phyloP scores from a whole-genome alignment of 768 basidiomycete species.

The Lactarius psammicola region DNA sequence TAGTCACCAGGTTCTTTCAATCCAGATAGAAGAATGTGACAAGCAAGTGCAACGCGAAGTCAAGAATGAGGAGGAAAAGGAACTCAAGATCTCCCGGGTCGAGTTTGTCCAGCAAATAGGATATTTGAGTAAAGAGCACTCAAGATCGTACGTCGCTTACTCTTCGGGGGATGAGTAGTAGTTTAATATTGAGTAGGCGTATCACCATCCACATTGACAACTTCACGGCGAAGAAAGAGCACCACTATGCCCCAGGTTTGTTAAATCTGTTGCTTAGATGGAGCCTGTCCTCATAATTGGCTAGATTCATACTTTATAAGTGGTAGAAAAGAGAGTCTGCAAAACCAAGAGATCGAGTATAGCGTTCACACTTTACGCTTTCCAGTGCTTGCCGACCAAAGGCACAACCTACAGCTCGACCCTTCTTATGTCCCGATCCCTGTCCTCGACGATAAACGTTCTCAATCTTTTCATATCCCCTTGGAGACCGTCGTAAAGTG shows the following conservation, averaged over 20 bases:
- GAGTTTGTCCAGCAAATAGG: slow-evolving; percentile 13
- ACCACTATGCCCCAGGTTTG: slow-evolving; percentile 9
- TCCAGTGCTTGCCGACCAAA: slow-evolving; percentile 15
- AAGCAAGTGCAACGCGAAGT: slow-evolving; percentile 14
- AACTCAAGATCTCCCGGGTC: not conserved
- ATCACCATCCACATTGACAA: slow-evolving; percentile 5
- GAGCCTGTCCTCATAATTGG: not conserved
- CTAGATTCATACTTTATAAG: slow-evolving; percentile 18
- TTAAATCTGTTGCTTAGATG: not conserved
- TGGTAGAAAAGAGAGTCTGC: slow-evolving; percentile 12
- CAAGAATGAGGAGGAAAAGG: not conserved
- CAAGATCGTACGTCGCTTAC: slow-evolving; percentile 8
- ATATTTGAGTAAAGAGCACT: slow-evolving; percentile 8
- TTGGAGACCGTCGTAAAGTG: slow-evolving; percentile 15
- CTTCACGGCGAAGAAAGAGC: slow-evolving; percentile 13
- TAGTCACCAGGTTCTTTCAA: not conserved
- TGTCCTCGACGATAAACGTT: slow-evolving; percentile 2
- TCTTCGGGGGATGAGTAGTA: not conserved
- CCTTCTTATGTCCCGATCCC: slow-evolving; percentile 22
- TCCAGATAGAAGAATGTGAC: slow-evolving; percentile 19
- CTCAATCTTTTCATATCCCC: slow-evolving; percentile 12
- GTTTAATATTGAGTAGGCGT: not conserved
- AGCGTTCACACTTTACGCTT: slow-evolving; percentile 13
- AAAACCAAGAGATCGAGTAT: slow-evolving; percentile 23
- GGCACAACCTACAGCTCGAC: slow-evolving; percentile 25